Evolutionary conservation across 1,284 basidiomycete genomes (phyloP), one percentile per base, ranked within the genome.

Genomic region (Trametes pubescens): DNA sequence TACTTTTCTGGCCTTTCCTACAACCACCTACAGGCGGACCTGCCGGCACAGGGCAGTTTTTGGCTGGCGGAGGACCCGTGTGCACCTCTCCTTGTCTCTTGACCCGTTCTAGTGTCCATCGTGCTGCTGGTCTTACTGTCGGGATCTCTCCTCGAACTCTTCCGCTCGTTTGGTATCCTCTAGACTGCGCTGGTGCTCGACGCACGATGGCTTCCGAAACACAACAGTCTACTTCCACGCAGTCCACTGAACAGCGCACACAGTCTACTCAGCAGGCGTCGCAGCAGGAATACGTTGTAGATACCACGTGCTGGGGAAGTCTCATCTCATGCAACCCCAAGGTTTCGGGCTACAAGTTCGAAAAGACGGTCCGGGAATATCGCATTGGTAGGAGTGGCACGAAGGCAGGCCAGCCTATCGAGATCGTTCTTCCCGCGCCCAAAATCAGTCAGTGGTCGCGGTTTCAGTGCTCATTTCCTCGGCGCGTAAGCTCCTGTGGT

Each of bases 381-480:
- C 78, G 71, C 18, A 73, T 92, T 63, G 90, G 90, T 4, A 81
- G 90, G 26, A 80, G 81, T 58, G n/a, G n/a, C n/a, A n/a, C n/a
- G n/a, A 63, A 44, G 0, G 73, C 77, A 1, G 21, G 53, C 13
- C n/a, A 32, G n/a, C 29, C 35, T n/a, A 90, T 86, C 72, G 77
- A 84, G 47, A 76, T 90, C 37, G 73, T 86, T 13, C 77, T 93
- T 32, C 81, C 84, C 0, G 87, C 86, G 2, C 81, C 80, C 74
- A 90, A 86, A 81, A 84, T 93, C 71, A 93, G 91, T 92, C 67
- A 81, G 90, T 87, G 2, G 1, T 9, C 2, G 40, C 40, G 8
- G 29, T 32, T 8, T 32, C 18, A 18, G 8, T 11, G 1, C 7
- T 13, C 34, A 4, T 40, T 22, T 11, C 29, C 14, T 24, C n/a